Evolutionary conservation across 1,284 basidiomycete genomes (phyloP), one percentile per base, ranked within the genome.

Genomic region (Apiotrichum porosum): DNA sequence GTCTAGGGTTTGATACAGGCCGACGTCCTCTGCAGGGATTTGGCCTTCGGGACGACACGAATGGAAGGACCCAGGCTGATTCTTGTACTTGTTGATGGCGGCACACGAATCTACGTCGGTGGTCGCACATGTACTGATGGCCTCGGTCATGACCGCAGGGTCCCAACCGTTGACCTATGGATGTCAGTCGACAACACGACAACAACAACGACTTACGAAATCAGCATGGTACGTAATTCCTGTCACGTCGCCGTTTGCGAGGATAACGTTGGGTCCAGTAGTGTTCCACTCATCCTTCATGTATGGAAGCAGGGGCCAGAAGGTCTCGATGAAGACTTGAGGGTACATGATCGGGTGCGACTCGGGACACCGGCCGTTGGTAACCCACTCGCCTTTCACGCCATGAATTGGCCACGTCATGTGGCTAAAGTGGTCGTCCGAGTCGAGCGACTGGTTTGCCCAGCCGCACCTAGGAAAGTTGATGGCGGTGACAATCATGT

Each of bases 391-490:
- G 17, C 14, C 24, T 12, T 6, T 12, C 26, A 28, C 26, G 26
- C 26, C 26, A 49, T 69, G 55, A 36, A 66, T 61, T 0, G 76
- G 73, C 61, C 73, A 77, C 0, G 75, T 66, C 60, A 76, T 70
- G 63, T 76, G 72, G 0, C 62, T 66, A 43, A 62, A 57, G 62
- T 76, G 75, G 37, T 77, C 71, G 3, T 64, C 33, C 13, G 70
- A 72, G 52, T 76, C 73, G 45, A 75, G 63, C 4, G 28, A 24
- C 47, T 32, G 22, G 54, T 76, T 69, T 35, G 66, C 58, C 23
- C 76, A 76, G 45, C 77, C 74, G 57, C 75, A 76, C 12, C 65
- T 64, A 12, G 64, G 59, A 51, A 76, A 75, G 52, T 67, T 61
- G 42, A 75, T 26, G 24, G 37, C 35, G 10, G 42, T 62, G 6